Base-by-base conservation (phyloP, 345 rosid species). In the Gynandropsis gynandra region DNA sequence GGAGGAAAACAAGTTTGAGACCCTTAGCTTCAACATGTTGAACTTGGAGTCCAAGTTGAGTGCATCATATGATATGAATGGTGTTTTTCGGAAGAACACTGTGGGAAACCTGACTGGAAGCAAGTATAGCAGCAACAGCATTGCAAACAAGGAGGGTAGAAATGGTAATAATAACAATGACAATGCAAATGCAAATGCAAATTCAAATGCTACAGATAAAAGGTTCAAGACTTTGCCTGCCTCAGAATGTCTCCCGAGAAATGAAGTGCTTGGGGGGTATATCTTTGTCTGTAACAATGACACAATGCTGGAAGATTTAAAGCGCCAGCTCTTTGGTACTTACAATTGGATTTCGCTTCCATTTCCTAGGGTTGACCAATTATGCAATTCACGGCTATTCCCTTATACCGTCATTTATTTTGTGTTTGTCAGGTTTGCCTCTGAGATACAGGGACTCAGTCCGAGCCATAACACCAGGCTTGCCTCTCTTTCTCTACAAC, bases 391-490 rank as follows among this genome's bases (percentile, higher is more conserved):
- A 38, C 10, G 4, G 27, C 36, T 11, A 5, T 17, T 38, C 40
- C 15, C 8, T 38, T 21, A 19, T 38, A 34, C 7, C 18, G 36
- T 35, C 35, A 15, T 46, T 61, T 24, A 24, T 24, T 62, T n/a
- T 20, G 70, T 13, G 45, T 50, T 52, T 57, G 29, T 57, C 64
- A 89, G 95, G 95, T 56, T 68, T 89, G 52, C 97, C 97, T 2
- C 93, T 95, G 42, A 85, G 97, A 68, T 89, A 89, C 48, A 74
- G 89, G 69, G 97, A 89, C 67, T 85, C 95, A n/a, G 97, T 89
- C 43, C 78, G 95, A 34, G 90, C 89, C 47, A 82, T 89, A 54
- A 82, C 89, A 9, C 97, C 95, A 13, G 97, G 97, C 56, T 71
- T 89, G 20, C 97, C 95, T 19, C 74, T 89, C 51, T 89, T 89